Evolutionary conservation across 1,139 yeast species (phyloP).

Genomic region (Lodderomyces margitis): DNA sequence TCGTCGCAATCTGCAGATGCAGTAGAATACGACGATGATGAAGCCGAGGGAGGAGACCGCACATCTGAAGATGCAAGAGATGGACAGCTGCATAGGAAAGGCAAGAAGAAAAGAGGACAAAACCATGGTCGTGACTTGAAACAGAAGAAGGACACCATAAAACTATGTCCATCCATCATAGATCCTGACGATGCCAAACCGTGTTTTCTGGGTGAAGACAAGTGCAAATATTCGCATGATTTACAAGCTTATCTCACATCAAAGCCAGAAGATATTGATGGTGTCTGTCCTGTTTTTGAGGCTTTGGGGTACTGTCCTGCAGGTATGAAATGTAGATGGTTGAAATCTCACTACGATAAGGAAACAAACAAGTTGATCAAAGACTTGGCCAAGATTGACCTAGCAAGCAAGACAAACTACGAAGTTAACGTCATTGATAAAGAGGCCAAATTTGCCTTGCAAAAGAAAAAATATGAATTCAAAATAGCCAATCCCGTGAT

Average conservation of each 20-base stretch:
- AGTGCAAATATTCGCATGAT: slow-evolving; percentile 79
- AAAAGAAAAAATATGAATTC: slow-evolving; percentile 62
- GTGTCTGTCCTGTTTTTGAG: slow-evolving; percentile 78
- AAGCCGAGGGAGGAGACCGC: slow-evolving; percentile 45
- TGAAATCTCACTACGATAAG: slow-evolving; percentile 64
- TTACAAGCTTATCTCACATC: slow-evolving; percentile 56
- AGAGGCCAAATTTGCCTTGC: slow-evolving; percentile 53
- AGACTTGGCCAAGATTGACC: slow-evolving; percentile 41
- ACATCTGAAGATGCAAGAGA: slow-evolving; percentile 35
- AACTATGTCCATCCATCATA: slow-evolving; percentile 62
- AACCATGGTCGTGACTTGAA: slow-evolving; percentile 81
- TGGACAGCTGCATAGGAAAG: slow-evolving; percentile 13
- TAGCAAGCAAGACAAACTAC: slow-evolving; percentile 32
- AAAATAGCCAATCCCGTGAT: slow-evolving; percentile 53
- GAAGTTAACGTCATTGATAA: slow-evolving; percentile 67
- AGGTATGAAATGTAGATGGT: slow-evolving; percentile 92
- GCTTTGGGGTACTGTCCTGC: slow-evolving; percentile 89
- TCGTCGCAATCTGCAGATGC: slow-evolving; percentile 17
- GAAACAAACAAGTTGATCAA: slow-evolving; percentile 46
- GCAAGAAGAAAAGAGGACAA: slow-evolving; percentile 71
- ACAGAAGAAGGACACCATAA: slow-evolving; percentile 64
- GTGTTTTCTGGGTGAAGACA: slow-evolving; percentile 72
- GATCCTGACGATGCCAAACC: slow-evolving; percentile 58
- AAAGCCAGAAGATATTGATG: slow-evolving; percentile 71
- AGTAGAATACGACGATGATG: slow-evolving; percentile 51